Conservation (phyloP, 2,329 filamentous ascomycete species). For the Alternaria atra region DNA sequence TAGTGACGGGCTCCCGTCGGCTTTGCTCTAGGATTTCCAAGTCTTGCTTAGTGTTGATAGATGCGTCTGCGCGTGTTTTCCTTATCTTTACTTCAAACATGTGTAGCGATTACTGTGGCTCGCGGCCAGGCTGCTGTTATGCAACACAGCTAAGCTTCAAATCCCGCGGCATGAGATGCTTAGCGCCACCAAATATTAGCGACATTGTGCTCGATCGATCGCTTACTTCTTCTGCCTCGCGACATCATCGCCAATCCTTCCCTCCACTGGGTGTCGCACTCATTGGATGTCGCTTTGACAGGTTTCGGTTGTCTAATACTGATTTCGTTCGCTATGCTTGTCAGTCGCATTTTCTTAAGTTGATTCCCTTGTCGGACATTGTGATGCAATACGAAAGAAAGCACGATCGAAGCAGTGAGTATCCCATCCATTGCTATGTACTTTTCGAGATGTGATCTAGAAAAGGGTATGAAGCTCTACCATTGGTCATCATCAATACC, state of each 20-base stretch:
- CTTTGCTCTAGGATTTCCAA: background rate
- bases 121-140: background rate
- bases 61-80: background rate
- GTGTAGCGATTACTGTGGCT: background rate
- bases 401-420: background rate
- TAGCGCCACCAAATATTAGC: conserved; percentile 12
- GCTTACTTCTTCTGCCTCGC: conserved; percentile 6
- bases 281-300: background rate
- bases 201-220: conserved; percentile 15
- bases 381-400: background rate
- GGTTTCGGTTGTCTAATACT: background rate
- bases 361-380: background rate
- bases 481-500: background rate
- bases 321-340: background rate
- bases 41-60: background rate
- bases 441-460: background rate
- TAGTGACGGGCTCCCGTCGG: background rate
- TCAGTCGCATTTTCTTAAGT: background rate
- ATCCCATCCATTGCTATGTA: background rate
- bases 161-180: conserved; percentile 13
- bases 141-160: conserved; percentile 10
- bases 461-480: background rate
- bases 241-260: background rate
- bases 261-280: background rate
- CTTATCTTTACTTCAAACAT: background rate